phyloP scores from a whole-genome alignment of 208 protist species.

The Leishmania amazonensis region DNA sequence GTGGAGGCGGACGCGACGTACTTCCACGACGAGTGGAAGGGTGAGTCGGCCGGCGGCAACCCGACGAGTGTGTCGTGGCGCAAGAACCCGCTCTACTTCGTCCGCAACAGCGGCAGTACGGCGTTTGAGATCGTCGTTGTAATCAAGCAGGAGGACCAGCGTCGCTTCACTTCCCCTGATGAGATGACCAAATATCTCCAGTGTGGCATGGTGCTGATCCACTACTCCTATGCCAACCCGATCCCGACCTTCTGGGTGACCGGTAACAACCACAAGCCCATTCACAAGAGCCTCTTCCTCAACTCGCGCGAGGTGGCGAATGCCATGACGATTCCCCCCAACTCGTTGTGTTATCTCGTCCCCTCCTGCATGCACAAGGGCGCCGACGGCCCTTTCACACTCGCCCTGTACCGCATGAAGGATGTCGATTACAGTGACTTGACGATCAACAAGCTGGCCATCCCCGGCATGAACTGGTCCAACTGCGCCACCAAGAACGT shows the following conservation, averaged over 20 bases:
- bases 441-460: constrained; percentile 42
- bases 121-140: constrained; percentile 45
- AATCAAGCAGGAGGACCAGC: constrained; percentile 74
- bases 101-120: constrained; percentile 61
- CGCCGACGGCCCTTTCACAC: constrained; percentile 44
- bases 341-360: constrained; percentile 77
- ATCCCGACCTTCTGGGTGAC: constrained; percentile 75
- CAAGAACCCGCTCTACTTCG: constrained; percentile 82
- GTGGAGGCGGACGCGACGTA: constrained; percentile 44
- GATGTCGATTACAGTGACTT: constrained; percentile 45
- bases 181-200: constrained; percentile 59
- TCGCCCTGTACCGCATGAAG: constrained; percentile 49
- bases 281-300: constrained; percentile 80
- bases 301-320: constrained; percentile 80
- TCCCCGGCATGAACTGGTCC: constrained; percentile 49
- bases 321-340: constrained; percentile 52
- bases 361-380: constrained; percentile 68
- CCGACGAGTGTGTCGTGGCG: constrained; percentile 74
- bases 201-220: constrained; percentile 66
- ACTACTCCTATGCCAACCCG: constrained; percentile 34
- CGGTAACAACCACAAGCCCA: constrained; percentile 74
- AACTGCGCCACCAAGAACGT: constrained; percentile 45
- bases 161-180: constrained; percentile 38
- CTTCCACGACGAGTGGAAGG: constrained; percentile 69
- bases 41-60: constrained; percentile 62